Percentiles rank a stretch among this genome's conserved stretches.
Conservation (phyloP, 1,139 yeast genomes). For the Taphrina populina region DNA sequence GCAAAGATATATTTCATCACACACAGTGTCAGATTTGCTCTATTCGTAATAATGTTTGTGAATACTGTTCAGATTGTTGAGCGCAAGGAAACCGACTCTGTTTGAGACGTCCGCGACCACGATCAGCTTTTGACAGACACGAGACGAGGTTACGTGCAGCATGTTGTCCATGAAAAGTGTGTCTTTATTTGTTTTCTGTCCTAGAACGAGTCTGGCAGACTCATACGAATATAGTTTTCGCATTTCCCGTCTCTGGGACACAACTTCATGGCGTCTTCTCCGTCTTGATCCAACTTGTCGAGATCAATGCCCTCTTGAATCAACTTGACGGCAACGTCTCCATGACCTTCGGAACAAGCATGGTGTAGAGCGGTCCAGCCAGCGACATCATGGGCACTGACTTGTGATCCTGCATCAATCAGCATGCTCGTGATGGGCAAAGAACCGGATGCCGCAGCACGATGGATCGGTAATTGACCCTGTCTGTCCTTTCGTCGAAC, state of each 20-base stretch:
- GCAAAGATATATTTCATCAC: too few species aligned
- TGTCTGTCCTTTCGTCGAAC: conserved; percentile 58
- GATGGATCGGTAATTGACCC: conserved; percentile 67
- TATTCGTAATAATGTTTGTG: too few species aligned
- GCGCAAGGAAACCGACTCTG: too few species aligned
- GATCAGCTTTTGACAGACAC: too few species aligned
- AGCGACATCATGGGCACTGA: conserved; percentile 64
- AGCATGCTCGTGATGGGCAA: conserved; percentile 54
- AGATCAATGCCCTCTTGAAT: conserved; percentile 68
- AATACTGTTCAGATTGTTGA: too few species aligned
- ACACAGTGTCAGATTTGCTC: too few species aligned
- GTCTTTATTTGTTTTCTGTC: too few species aligned
- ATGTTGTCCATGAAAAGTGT: too few species aligned
- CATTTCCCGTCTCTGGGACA: conserved; percentile 25
- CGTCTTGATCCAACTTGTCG: conserved; percentile 31
- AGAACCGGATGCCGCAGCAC: conserved; percentile 83
- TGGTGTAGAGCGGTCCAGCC: conserved; percentile 91
- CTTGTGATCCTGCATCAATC: conserved; percentile 58
- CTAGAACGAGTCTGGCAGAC: conserved; percentile 14
- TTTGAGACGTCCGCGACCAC: too few species aligned
- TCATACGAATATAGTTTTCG: conserved; percentile 10
- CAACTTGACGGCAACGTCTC: conserved; percentile 66
- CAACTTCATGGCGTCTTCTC: conserved; percentile 28
- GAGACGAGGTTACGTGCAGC: too few species aligned
- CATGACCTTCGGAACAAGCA: conserved; percentile 89